Base-by-base conservation (phyloP, 306 rosid species). In the Dryas drummondii region DNA sequence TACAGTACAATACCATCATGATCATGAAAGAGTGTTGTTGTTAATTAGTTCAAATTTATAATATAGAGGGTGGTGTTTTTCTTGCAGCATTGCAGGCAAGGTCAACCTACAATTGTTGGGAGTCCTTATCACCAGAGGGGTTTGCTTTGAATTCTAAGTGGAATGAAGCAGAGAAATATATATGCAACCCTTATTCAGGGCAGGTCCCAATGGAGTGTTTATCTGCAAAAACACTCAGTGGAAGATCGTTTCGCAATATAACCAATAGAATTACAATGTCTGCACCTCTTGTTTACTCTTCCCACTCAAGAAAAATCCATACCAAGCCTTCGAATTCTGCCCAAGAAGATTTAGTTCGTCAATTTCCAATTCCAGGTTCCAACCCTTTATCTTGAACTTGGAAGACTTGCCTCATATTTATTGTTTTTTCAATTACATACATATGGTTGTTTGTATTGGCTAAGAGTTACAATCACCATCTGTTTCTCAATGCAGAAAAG, bases 151-250 rank as follows among this genome's bases (percentile, higher is more conserved):
- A 94, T 80, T 90, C 99, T 5, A 94, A 94, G 81, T 94, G 99
- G 99, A 90, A 88, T 66, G 99, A 94, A 72, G 99, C 99, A 70
- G 99, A 94, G 80, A 94, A 85, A 49, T 94, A 92, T 63, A 94
- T 94, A 74, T 85, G 97, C 88, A 94, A 94, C 46, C 99, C 99
- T 54, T 84, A 85, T 72, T 94, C 99, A 11, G 99, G 99, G 47
- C 92, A 94, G 27, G 88, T 94, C 37, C 99, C 99, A 56, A 71
- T 88, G 83, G 99, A 94, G 82, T 94, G 99, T 90, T 80, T 94
- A 68, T 94, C 99, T 51, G 88, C 97, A 54, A 94, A 92, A 84
- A 89, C 99, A 54, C 92, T 87, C 3, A 90, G 96, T 76, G 97
- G 92, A 79, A 90, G 96, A 81, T 94, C 91, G 32, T 91, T 91